Evolutionary conservation across 805 yeast species (phyloP).

Genomic region (Saccharomycopsis sp.): DNA sequence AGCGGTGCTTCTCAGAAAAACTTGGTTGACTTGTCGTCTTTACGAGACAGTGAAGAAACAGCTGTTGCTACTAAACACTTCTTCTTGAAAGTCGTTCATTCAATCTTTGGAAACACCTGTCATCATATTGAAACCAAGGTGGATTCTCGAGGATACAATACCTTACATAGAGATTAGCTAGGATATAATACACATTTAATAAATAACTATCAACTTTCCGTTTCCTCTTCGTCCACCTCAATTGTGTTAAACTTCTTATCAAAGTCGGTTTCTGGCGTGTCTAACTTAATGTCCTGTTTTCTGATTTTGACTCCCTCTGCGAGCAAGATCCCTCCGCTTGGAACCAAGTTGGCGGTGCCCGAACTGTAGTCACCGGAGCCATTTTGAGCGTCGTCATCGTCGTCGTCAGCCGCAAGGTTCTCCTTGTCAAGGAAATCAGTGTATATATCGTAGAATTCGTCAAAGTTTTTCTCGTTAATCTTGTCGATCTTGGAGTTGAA

Average conservation of each 20-base stretch:
- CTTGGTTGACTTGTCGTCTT: neutral
- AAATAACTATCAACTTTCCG: too few species aligned
- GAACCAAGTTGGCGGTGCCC: neutral
- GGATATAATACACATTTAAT: too few species aligned
- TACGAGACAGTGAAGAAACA: neutral
- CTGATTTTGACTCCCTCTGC: conserved; percentile 16
- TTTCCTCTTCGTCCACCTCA: conserved; percentile 5
- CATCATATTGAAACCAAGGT: conserved; percentile 5
- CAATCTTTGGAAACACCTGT: conserved; percentile 6
- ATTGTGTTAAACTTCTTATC: conserved; percentile 8
- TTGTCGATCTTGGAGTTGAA: conserved; percentile 34
- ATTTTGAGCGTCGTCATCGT: conserved; percentile 31
- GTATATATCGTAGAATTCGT: conserved; percentile 19
- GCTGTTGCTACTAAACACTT: conserved; percentile 6
- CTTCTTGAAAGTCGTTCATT: conserved; percentile 10
- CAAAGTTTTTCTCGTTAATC: conserved; percentile 19
- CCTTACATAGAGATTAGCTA: too few species aligned
- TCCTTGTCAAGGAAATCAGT: conserved; percentile 7
- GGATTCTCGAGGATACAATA: conserved; percentile 9
- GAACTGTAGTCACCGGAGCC: conserved; percentile 4
- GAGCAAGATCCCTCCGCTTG: conserved; percentile 28
- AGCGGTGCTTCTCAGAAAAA: neutral
- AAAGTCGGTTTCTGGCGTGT: conserved; percentile 1
- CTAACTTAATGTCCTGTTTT: conserved; percentile 15
- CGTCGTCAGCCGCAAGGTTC: conserved; percentile 30